Evolutionary conservation across 2,329 filamentous ascomycete species (phyloP), one percentile per base, ranked within the genome.

Genomic region (Neopestalotiopsis sp.): DNA sequence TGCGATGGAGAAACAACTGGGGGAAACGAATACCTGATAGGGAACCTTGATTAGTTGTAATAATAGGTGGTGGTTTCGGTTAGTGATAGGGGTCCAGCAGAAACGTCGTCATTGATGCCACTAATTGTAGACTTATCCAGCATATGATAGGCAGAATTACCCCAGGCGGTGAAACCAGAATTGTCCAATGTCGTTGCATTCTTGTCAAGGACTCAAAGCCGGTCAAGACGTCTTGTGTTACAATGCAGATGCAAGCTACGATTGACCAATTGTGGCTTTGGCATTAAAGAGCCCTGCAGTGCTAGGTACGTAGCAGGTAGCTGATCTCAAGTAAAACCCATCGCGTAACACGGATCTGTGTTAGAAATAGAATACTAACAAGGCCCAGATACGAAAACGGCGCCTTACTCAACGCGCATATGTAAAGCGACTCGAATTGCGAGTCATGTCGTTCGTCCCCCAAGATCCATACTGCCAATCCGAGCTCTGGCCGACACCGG

Each of bases 361-460:
- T 14, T 4, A 3, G 20, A 10, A 52, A n/a, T n/a, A 14, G 10
- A n/a, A 17, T 10, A 28, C 24, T 28, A 28, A 28, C 24, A 28
- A 28, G 24, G 24, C 24, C 24, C 45, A 52, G 45, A 52, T 52
- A 52, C 45, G 45, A 52, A 52, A 52, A 52, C 45, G n/a, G 5
- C n/a, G n/a, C 45, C 57, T 59, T 59, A 59, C 57, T 34, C 57
- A 59, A 59, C 57, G 4, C 57, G 30, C 57, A 34, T 59, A n/a
- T 59, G 57, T 59, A 59, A 59, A 59, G 30, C 45, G n/a, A 52
- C n/a, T 6, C 57, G 24, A 30, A 30, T 4, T 34, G 57, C 57
- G 57, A 59, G 57, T 59, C 57, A 59, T 59, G 57, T 34, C 28
- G 9, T 20, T 28, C 9, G 9, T 59, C 57, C 57, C 4, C 24